Evolutionary conservation across 1,284 basidiomycete genomes (phyloP).

Genomic region (Trichosporon inkin): DNA sequence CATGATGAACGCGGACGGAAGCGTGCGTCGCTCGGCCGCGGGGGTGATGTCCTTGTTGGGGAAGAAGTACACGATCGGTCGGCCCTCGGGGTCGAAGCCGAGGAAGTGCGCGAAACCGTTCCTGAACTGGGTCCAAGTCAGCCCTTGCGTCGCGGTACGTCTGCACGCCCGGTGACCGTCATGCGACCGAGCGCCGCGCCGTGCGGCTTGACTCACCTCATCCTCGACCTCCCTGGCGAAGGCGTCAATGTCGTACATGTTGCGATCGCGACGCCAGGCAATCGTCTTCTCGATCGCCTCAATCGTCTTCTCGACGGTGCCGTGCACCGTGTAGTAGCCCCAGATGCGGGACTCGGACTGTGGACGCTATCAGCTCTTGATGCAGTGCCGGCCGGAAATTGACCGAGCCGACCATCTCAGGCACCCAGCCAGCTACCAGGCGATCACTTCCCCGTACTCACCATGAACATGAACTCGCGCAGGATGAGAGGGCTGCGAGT

Average conservation of each 20-base stretch:
- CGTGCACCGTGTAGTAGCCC: constrained; percentile 5
- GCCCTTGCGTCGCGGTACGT: constrained; percentile 24
- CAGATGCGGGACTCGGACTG: not conserved
- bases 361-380: not conserved
- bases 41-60: constrained; percentile 35
- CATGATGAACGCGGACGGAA: constrained; percentile 27
- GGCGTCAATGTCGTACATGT: constrained; percentile 38
- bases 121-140: constrained; percentile 20
- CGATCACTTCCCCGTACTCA: constrained; percentile 17
- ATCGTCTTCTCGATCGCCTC: constrained; percentile 34
- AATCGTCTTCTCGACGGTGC: constrained; percentile 2
- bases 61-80: constrained; percentile 43
- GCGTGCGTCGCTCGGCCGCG: constrained; percentile 27
- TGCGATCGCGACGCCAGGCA: constrained; percentile 35
- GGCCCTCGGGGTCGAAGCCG: constrained; percentile 31
- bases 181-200: not conserved
- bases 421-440: no score
- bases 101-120: constrained; percentile 29
- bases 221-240: constrained; percentile 30
- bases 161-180: not conserved
- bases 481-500: constrained; percentile 27
- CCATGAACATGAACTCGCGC: constrained; percentile 44
- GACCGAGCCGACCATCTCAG: not conserved
- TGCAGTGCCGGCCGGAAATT: not conserved
- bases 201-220: constrained; percentile 6